Percentiles rank a stretch among this genome's conserved stretches.
Evolutionary conservation across 2,329 filamentous ascomycete species (phyloP).

Genomic region (Dothidotthia symphoricarpi): DNA sequence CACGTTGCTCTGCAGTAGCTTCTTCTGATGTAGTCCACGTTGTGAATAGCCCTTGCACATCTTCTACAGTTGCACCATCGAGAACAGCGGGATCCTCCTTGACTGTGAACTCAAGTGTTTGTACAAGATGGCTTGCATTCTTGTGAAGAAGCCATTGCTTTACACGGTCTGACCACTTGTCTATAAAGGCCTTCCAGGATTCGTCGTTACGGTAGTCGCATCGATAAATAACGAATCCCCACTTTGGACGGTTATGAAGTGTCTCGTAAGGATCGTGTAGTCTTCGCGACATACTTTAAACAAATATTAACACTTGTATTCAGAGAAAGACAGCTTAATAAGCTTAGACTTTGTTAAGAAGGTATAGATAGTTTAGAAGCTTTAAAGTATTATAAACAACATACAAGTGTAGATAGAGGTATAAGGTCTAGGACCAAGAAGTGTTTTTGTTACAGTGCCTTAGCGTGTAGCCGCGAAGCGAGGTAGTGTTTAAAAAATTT

Average conservation of each 20-base stretch:
- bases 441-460: too few relatives aligned
- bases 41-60: constrained; percentile 2
- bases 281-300: too few relatives aligned
- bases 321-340: too few relatives aligned
- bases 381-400: too few relatives aligned
- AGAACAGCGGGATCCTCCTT: constrained; percentile 1
- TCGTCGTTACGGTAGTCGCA: constrained; percentile 7
- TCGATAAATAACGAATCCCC: constrained; percentile 9
- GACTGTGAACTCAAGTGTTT: constrained; percentile 3
- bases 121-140: constrained; percentile 1
- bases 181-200: constrained; percentile 3
- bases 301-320: too few relatives aligned
- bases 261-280: too few relatives aligned
- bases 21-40: constrained; percentile 2
- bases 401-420: too few relatives aligned
- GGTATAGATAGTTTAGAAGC: too few relatives aligned
- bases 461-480: too few relatives aligned
- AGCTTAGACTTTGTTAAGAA: too few relatives aligned
- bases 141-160: neutral
- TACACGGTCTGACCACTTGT: constrained; percentile 1
- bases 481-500: too few relatives aligned
- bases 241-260: constrained; percentile 4
- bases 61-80: constrained; percentile 2
- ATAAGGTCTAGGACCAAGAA: too few relatives aligned
- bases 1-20: neutral